Evolutionary conservation across 2,329 filamentous ascomycete genomes (phyloP).

Genomic region (Alternaria angustiovoidea): DNA sequence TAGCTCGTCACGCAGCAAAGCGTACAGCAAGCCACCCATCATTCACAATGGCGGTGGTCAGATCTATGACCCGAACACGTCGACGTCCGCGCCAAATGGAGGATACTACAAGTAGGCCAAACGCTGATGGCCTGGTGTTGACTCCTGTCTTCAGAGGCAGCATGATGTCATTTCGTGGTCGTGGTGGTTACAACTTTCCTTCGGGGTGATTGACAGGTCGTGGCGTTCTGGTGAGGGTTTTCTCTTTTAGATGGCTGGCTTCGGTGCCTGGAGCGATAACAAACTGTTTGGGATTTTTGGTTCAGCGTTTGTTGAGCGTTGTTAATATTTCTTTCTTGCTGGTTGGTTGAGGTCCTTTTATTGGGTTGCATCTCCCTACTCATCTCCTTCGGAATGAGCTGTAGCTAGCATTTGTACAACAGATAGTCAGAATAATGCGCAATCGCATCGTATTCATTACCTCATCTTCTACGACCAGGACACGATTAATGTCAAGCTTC

Average conservation of each 20-base stretch:
- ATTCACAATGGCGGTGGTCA: conserved; percentile 43
- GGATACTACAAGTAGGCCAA: conserved; percentile 40
- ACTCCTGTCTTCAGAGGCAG: background rate
- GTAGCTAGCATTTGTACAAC: background rate
- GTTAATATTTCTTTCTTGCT: background rate
- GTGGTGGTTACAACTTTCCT: background rate
- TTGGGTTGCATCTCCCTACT: conserved; percentile 12
- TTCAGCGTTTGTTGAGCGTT: background rate
- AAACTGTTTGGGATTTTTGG: background rate
- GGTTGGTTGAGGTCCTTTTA: conserved; percentile 12
- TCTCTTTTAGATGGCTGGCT: background rate
- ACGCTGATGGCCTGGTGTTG: background rate
- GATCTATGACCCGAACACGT: conserved; percentile 40
- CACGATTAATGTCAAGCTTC: background rate
- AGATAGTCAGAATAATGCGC: background rate
- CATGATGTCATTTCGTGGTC: background rate
- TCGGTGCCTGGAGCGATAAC: background rate
- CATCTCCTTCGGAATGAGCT: background rate
- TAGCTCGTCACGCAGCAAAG: conserved; percentile 30
- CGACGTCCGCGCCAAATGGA: conserved; percentile 37
- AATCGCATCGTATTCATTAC: background rate
- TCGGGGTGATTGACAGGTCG: background rate
- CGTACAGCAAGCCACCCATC: conserved; percentile 42
- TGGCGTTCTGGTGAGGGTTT: background rate
- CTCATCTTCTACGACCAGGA: background rate